phyloP scores from a whole-genome alignment of 208 protist genomes.

The Acanthamoeba triangularis region DNA sequence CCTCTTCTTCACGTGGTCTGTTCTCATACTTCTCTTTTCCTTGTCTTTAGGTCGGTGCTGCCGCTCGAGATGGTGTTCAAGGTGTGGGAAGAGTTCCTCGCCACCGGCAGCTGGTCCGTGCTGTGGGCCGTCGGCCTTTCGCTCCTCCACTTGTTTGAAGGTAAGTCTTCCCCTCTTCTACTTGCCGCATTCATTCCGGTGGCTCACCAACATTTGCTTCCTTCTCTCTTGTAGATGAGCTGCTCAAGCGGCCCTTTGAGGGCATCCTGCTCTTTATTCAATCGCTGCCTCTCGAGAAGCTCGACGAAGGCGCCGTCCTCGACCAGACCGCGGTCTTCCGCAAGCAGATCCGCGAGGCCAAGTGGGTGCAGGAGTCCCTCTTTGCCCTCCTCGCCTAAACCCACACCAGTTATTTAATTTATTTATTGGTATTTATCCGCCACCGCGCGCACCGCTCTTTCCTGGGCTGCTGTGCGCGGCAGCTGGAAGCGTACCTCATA shows the following conservation, averaged over 20 bases:
- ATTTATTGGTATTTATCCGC: neutral
- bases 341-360: constrained; percentile 41
- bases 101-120: constrained; percentile 9
- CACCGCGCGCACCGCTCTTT: neutral
- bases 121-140: constrained; percentile 39
- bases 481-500: too few species aligned
- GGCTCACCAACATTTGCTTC: neutral
- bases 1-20: neutral
- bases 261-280: constrained; percentile 46
- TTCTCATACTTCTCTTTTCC: neutral
- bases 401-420: neutral
- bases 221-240: neutral
- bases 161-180: neutral
- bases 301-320: constrained; percentile 31
- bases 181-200: neutral
- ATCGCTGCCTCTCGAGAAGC: constrained; percentile 11
- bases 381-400: constrained; percentile 40
- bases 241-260: constrained; percentile 38
- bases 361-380: constrained; percentile 53
- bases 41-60: neutral
- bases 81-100: constrained; percentile 67
- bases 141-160: constrained; percentile 27
- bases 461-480: too few species aligned
- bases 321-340: constrained; percentile 6
- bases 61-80: constrained; percentile 10